phyloP scores from a whole-genome alignment of 805 yeast species.

The Clavispora carvajalis region DNA sequence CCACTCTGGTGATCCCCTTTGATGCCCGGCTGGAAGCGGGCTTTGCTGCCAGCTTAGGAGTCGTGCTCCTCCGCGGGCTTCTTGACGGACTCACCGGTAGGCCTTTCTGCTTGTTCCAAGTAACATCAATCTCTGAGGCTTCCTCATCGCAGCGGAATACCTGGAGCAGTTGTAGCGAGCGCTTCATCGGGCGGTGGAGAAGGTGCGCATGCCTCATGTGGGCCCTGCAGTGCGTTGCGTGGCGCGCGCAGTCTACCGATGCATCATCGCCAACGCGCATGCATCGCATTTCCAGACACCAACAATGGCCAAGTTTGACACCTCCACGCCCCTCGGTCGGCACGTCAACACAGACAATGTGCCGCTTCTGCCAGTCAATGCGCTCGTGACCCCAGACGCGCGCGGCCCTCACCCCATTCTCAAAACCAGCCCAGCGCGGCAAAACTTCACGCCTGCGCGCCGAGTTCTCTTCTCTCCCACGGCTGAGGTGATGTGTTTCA shows the following conservation, averaged over 20 bases:
- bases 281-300: not conserved
- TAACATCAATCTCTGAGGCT: not conserved
- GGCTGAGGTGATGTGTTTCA: constrained; percentile 6
- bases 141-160: constrained; percentile 13
- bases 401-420: constrained; percentile 5
- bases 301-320: constrained; percentile 1
- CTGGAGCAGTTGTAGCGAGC: not conserved
- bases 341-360: not conserved
- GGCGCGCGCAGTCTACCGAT: not conserved
- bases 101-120: constrained; percentile 1
- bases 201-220: not conserved
- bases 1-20: too few relatives aligned
- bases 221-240: not conserved
- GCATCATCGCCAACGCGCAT: not conserved
- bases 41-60: too few relatives aligned
- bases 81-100: too few relatives aligned
- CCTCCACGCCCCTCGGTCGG: constrained; percentile 17
- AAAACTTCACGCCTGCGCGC: not conserved
- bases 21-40: too few relatives aligned
- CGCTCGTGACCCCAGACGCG: not conserved
- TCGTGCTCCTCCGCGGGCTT: too few relatives aligned
- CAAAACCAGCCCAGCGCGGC: constrained; percentile 4
- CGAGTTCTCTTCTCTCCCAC: constrained; percentile 8
- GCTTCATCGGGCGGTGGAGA: not conserved
- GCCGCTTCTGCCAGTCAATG: not conserved